Evolutionary conservation across 345 rosid species (phyloP).

Genomic region (Crucihimalaya himalaica): DNA sequence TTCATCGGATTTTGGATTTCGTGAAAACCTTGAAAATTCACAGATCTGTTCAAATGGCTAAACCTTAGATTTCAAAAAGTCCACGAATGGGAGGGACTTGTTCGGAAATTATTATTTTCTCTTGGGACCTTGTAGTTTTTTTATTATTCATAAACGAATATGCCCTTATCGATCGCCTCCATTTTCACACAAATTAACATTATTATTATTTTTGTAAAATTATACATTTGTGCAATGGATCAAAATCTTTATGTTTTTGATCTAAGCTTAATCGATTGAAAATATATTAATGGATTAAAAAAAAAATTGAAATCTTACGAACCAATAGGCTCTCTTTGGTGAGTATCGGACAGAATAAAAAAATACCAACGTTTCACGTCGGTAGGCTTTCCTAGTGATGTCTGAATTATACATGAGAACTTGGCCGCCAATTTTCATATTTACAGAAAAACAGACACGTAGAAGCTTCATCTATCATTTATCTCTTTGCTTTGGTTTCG

Average conservation of each 20-base stretch:
- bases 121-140: constrained; percentile 12
- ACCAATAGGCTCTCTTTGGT: constrained; percentile 13
- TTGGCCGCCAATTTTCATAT: constrained; percentile 27
- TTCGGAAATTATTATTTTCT: not conserved
- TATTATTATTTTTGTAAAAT: not conserved
- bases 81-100: not conserved
- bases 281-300: not conserved
- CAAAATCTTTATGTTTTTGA: not conserved
- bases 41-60: constrained; percentile 29
- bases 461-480: constrained; percentile 26
- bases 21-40: not conserved
- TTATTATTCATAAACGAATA: not conserved
- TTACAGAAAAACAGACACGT: constrained; percentile 16
- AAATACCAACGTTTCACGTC: constrained; percentile 22
- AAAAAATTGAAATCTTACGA: constrained; percentile 10
- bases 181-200: not conserved
- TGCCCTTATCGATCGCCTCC: not conserved
- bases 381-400: constrained; percentile 18
- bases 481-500: constrained; percentile 62
- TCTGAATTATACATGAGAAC: constrained; percentile 17
- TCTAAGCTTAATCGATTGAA: not conserved
- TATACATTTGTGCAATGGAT: not conserved
- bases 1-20: constrained; percentile 25
- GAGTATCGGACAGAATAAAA: constrained; percentile 16
- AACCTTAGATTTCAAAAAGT: not conserved